These are phyloP conservation scores for Spongiforma sp. DNA, from an alignment of 1,284 basidiomycete species.

Conservation along the genomic window DNA sequence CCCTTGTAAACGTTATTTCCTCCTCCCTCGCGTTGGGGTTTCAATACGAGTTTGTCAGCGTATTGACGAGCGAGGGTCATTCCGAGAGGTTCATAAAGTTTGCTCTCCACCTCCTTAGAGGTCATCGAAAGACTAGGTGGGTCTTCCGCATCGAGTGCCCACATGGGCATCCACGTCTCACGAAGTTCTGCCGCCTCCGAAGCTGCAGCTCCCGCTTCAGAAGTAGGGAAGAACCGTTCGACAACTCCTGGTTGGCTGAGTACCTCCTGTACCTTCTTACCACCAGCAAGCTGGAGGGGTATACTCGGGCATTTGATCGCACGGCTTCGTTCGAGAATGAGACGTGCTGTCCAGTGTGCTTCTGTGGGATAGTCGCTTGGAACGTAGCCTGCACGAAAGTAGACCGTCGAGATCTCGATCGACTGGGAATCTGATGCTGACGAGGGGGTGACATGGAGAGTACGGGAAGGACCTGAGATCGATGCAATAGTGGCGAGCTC, in stretches of 20 bases:
- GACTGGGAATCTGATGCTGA: slow-evolving; percentile 32
- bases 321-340: slow-evolving; percentile 75
- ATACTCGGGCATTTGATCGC: slow-evolving; percentile 96
- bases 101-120: background rate
- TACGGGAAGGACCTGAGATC: slow-evolving; percentile 50
- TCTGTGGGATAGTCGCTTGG: slow-evolving; percentile 80
- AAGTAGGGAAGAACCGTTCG: slow-evolving; percentile 74
- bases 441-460: slow-evolving; percentile 35
- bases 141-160: slow-evolving; percentile 60
- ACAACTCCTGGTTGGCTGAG: slow-evolving; percentile 78
- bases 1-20: slow-evolving; percentile 95
- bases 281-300: slow-evolving; percentile 91
- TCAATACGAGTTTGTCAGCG: slow-evolving; percentile 65
- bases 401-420: slow-evolving; percentile 84
- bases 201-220: slow-evolving; percentile 40
- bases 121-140: slow-evolving; percentile 1
- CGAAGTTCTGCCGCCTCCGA: slow-evolving; percentile 54
- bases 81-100: slow-evolving; percentile 24
- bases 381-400: slow-evolving; percentile 89
- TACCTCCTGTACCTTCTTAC: slow-evolving; percentile 96
- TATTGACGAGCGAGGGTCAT: slow-evolving; percentile 52
- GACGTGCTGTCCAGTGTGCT: slow-evolving; percentile 71
- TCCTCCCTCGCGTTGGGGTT: slow-evolving; percentile 94
- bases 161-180: slow-evolving; percentile 82
- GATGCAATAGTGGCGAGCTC: slow-evolving; percentile 61